phyloP scores from a whole-genome alignment of 192 early-diverging fungal species.

The Gigaspora rosea region DNA sequence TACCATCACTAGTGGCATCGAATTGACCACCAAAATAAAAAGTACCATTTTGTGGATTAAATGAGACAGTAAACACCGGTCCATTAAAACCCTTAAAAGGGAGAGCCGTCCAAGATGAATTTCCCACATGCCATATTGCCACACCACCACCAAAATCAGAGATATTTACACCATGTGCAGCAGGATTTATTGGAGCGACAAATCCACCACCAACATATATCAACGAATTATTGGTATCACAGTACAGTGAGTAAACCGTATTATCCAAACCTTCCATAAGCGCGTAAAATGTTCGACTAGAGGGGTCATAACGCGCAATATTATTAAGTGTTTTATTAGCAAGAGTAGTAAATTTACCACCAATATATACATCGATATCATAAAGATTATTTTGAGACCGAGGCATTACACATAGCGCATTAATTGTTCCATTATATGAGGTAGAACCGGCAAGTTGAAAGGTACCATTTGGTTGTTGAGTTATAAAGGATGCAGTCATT shows the following conservation, averaged over 20 bases:
- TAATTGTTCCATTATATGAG: conserved; percentile 12
- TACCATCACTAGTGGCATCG: conserved; percentile 65
- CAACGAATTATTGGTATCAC: conserved; percentile 35
- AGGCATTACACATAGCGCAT: conserved; percentile 21
- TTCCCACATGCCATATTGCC: conserved; percentile 36
- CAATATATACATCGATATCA: conserved; percentile 27
- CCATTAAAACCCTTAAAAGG: conserved; percentile 74
- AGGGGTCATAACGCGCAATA: conserved; percentile 20
- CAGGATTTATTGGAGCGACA: conserved; percentile 31
- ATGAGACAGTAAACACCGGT: conserved; percentile 60
- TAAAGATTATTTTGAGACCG: not conserved
- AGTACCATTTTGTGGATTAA: conserved; percentile 44
- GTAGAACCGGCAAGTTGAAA: conserved; percentile 13
- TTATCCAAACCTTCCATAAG: conserved; percentile 39
- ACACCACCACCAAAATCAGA: conserved; percentile 36
- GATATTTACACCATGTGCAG: conserved; percentile 7
- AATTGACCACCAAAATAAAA: conserved; percentile 73
- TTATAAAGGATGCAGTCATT: conserved; percentile 7
- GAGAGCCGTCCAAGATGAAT: conserved; percentile 51
- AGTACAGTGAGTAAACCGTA: conserved; percentile 38
- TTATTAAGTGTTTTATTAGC: conserved; percentile 1
- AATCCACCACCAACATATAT: conserved; percentile 44
- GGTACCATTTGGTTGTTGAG: not conserved
- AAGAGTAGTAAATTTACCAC: conserved; percentile 25
- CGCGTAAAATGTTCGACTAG: not conserved